Percentiles rank a stretch among this genome's conserved stretches.
Evolutionary conservation across 169 alveolate genomes (phyloP).

Genomic region (Besnoitia besnoiti): DNA sequence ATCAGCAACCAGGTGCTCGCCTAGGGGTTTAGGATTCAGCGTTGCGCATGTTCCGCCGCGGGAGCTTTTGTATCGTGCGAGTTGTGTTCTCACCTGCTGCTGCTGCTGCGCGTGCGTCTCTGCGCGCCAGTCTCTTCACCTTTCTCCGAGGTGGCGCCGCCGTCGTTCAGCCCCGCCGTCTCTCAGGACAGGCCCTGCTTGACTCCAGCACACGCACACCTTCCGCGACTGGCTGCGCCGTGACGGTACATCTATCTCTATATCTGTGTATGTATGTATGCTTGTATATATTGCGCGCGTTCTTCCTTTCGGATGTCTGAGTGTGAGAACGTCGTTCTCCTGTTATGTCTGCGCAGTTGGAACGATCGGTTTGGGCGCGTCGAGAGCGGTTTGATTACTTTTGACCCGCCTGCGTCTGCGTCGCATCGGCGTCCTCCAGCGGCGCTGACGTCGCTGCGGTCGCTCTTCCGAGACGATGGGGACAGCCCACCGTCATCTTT

Average conservation of each 20-base stretch:
- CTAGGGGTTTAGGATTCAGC: too few relatives aligned
- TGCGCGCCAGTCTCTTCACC: background rate
- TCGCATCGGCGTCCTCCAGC: background rate
- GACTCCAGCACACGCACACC: too few relatives aligned
- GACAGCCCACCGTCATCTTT: too few relatives aligned
- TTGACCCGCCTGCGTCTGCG: background rate
- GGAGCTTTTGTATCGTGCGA: too few relatives aligned
- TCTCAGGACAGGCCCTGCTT: too few relatives aligned
- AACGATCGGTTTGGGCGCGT: background rate
- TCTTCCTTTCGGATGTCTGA: background rate
- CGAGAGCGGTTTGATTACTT: background rate
- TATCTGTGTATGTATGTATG: background rate
- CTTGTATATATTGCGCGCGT: background rate
- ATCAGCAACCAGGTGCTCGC: too few relatives aligned
- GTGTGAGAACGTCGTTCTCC: background rate
- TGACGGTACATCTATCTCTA: background rate
- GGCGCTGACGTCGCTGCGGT: background rate
- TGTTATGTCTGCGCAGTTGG: background rate
- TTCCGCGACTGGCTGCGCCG: too few relatives aligned
- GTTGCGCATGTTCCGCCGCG: too few relatives aligned
- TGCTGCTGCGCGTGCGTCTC: background rate
- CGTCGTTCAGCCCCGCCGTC: too few relatives aligned
- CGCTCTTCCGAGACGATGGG: background rate
- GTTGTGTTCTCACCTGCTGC: too few relatives aligned
- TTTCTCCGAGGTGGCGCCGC: too few relatives aligned